phyloP scores from a whole-genome alignment of 2,329 filamentous ascomycete species.

The Dactylella cylindrospora region DNA sequence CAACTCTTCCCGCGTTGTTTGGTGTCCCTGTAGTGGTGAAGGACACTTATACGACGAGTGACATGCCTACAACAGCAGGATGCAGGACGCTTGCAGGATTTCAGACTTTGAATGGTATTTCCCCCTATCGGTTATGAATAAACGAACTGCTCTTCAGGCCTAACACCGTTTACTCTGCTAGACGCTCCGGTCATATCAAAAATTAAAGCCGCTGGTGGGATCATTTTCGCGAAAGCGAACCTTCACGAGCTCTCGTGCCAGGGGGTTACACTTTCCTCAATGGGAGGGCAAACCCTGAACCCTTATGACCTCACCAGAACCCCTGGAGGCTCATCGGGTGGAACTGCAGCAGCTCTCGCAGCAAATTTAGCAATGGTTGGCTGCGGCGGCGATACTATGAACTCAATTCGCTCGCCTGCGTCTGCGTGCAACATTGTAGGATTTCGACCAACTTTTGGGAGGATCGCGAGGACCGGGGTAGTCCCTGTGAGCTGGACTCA shows the following conservation, averaged over 20 bases:
- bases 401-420: constrained; percentile 64
- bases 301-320: constrained; percentile 68
- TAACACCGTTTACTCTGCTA: not conserved
- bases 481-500: constrained; percentile 62
- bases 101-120: constrained; percentile 51
- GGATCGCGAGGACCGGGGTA: constrained; percentile 58
- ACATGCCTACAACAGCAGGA: constrained; percentile 62
- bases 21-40: constrained; percentile 66
- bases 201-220: constrained; percentile 58
- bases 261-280: constrained; percentile 63
- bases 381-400: constrained; percentile 64
- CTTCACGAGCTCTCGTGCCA: constrained; percentile 67
- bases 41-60: constrained; percentile 63
- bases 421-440: constrained; percentile 64
- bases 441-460: constrained; percentile 60
- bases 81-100: constrained; percentile 57
- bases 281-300: constrained; percentile 66
- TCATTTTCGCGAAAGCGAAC: constrained; percentile 64
- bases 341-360: constrained; percentile 62
- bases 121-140: too few relatives aligned
- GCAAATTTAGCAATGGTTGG: constrained; percentile 62
- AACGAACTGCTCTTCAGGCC: not conserved
- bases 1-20: constrained; percentile 55
- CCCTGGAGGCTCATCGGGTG: constrained; percentile 66
- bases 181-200: constrained; percentile 59